A percentile compares a stretch with the other conserved stretches of the same genome.
Evolutionary conservation across 2,329 filamentous ascomycete species (phyloP).

Genomic region (Fusarium zealandicum): DNA sequence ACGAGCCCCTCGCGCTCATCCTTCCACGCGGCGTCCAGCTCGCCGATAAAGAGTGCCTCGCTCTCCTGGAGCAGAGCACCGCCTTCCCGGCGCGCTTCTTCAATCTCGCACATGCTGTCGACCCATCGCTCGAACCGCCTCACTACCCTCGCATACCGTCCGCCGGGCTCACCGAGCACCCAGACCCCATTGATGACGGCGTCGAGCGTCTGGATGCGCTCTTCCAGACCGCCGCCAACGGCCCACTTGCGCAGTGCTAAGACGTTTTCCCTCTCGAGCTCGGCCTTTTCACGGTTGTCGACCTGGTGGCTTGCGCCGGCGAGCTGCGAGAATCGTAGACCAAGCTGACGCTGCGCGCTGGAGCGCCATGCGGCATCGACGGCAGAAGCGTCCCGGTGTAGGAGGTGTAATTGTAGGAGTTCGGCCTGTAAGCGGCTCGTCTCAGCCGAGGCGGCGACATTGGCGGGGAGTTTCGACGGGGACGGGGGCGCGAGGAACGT

Average conservation of each 20-base stretch:
- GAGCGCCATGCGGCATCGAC: conserved; percentile 60
- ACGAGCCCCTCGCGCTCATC: conserved; percentile 62
- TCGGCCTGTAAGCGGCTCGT: conserved; percentile 67
- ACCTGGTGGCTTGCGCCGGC: conserved; percentile 46
- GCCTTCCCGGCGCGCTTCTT: conserved; percentile 52
- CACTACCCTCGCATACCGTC: conserved; percentile 63
- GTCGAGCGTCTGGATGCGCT: conserved; percentile 65
- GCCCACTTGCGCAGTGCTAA: conserved; percentile 62
- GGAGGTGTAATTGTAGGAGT: conserved; percentile 69
- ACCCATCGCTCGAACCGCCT: conserved; percentile 68
- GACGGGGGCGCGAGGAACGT: conserved; percentile 66
- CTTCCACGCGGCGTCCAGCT: conserved; percentile 65
- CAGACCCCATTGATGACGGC: conserved; percentile 64
- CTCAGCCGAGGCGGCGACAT: conserved; percentile 65
- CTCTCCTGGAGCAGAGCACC: conserved; percentile 47
- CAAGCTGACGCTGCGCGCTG: conserved; percentile 60
- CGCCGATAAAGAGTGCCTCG: conserved; percentile 58
- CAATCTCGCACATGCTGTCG: conserved; percentile 54
- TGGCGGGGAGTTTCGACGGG: conserved; percentile 67
- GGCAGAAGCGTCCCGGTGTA: conserved; percentile 62
- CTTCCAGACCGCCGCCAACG: conserved; percentile 54
- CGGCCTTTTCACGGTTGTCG: conserved; percentile 50
- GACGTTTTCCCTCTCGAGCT: conserved; percentile 59
- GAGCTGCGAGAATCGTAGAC: conserved; percentile 53
- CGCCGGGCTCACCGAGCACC: conserved; percentile 62